Evolutionary conservation across 164 flowering plant species (phyloP).

Genomic region (Aristolochia fimbriata): DNA sequence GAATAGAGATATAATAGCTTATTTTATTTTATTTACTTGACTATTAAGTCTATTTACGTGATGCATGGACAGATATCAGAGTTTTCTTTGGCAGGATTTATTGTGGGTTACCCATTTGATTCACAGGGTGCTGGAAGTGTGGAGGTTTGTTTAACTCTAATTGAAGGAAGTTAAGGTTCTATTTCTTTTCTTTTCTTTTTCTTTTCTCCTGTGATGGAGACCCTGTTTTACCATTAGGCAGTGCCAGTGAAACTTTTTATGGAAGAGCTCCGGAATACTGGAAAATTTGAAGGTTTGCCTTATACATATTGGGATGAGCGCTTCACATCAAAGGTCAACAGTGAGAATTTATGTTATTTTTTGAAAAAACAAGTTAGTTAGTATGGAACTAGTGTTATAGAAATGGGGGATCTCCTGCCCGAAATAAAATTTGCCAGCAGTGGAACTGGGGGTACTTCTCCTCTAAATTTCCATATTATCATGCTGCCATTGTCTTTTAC

Average conservation of each 20-base stretch:
- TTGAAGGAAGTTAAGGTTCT: not conserved
- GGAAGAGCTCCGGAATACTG: constrained; percentile 54
- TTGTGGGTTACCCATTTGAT: constrained; percentile 65
- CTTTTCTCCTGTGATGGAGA: not conserved
- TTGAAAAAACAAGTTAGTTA: not conserved
- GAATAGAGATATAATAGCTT: too few relatives aligned
- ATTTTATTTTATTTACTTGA: too few relatives aligned
- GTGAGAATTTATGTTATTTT: constrained; percentile 2
- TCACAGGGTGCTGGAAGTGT: constrained; percentile 11
- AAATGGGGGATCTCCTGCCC: too few relatives aligned
- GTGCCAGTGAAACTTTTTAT: constrained; percentile 53
- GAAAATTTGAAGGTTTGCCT: constrained; percentile 50
- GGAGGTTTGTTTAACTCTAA: constrained; percentile 30
- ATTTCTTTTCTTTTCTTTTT: not conserved
- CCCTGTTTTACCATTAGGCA: constrained; percentile 27
- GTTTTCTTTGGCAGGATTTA: constrained; percentile 49
- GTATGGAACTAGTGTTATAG: too few relatives aligned
- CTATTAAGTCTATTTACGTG: not conserved
- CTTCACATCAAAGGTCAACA: constrained; percentile 65
- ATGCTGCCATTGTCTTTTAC: not conserved
- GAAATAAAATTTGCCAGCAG: not conserved
- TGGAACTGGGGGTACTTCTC: too few relatives aligned
- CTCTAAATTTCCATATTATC: not conserved
- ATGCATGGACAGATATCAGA: constrained; percentile 50
- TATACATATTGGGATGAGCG: constrained; percentile 85